A percentile compares a stretch with the other conserved stretches of the same genome.
Evolutionary conservation across 257 asterid species (phyloP).

Genomic region (Jacaranda mimosifolia): DNA sequence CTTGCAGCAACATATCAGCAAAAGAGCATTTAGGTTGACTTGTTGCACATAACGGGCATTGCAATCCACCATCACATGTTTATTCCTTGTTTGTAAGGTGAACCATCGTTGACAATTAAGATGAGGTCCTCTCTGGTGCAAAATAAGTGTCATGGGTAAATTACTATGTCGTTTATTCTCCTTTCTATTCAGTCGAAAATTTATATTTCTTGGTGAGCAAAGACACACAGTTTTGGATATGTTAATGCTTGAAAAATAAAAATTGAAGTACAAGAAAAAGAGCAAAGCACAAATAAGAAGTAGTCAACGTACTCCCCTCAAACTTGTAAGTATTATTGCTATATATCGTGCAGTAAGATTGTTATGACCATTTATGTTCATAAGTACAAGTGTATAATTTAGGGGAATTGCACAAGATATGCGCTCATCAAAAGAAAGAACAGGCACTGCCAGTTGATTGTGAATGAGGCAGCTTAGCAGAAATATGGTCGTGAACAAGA

Average conservation of each 20-base stretch:
- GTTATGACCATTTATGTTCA: constrained; percentile 6
- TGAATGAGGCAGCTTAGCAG: not conserved
- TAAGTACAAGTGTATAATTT: constrained; percentile 9
- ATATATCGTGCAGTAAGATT: not conserved
- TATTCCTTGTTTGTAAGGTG: constrained; percentile 27
- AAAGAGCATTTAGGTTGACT: constrained; percentile 32
- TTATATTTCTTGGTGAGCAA: no score
- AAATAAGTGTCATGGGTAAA: not conserved
- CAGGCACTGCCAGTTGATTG: constrained; percentile 5
- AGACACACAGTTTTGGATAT: no score
- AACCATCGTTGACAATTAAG: not conserved
- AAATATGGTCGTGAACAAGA: not conserved
- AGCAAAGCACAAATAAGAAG: not conserved
- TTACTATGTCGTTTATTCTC: not conserved
- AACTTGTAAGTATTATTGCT: constrained; percentile 28
- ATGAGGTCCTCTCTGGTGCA: not conserved
- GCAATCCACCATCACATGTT: constrained; percentile 43
- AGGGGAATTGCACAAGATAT: not conserved
- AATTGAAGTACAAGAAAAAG: not conserved
- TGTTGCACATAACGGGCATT: constrained; percentile 16
- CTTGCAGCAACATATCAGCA: not conserved
- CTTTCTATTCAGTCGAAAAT: no score
- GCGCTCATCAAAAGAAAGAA: constrained; percentile 6
- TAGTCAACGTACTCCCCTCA: not conserved
- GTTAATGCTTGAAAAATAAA: not conserved